phyloP scores from a whole-genome alignment of 2,329 filamentous ascomycete species.

The Xylaria multiplex region DNA sequence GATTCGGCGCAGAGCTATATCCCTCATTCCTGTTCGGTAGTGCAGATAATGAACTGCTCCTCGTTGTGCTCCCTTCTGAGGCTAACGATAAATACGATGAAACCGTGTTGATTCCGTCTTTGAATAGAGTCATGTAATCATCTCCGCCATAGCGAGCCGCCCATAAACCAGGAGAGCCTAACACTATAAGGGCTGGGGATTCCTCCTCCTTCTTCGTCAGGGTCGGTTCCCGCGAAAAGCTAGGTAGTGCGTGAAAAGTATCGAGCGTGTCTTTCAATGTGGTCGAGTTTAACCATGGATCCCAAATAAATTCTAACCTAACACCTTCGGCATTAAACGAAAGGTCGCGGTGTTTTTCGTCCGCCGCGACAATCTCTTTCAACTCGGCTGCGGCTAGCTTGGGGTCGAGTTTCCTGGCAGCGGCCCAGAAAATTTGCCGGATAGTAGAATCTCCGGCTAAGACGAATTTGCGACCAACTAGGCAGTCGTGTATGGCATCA shows the following conservation, averaged over 20 bases:
- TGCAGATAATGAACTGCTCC: conserved; percentile 38
- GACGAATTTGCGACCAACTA: conserved; percentile 61
- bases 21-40: conserved; percentile 25
- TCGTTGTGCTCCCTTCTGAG: conserved; percentile 32
- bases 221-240: conserved; percentile 34
- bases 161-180: conserved; percentile 66
- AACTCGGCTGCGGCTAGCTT: conserved; percentile 51
- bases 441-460: conserved; percentile 70
- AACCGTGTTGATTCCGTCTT: conserved; percentile 57
- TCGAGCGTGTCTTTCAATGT: conserved; percentile 54
- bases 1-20: conserved; percentile 36
- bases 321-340: conserved; percentile 57
- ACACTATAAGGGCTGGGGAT: conserved; percentile 59
- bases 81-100: conserved; percentile 50
- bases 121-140: conserved; percentile 57
- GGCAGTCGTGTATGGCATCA: conserved; percentile 63
- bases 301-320: conserved; percentile 67
- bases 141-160: conserved; percentile 62
- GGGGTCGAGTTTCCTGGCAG: conserved; percentile 59
- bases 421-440: conserved; percentile 69
- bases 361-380: conserved; percentile 44
- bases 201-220: conserved; percentile 40
- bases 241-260: conserved; percentile 46
- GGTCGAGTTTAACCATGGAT: conserved; percentile 68
- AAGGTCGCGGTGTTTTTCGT: conserved; percentile 57